Evolutionary conservation across 257 asterid species (phyloP).

Genomic region (Catharanthus roseus): DNA sequence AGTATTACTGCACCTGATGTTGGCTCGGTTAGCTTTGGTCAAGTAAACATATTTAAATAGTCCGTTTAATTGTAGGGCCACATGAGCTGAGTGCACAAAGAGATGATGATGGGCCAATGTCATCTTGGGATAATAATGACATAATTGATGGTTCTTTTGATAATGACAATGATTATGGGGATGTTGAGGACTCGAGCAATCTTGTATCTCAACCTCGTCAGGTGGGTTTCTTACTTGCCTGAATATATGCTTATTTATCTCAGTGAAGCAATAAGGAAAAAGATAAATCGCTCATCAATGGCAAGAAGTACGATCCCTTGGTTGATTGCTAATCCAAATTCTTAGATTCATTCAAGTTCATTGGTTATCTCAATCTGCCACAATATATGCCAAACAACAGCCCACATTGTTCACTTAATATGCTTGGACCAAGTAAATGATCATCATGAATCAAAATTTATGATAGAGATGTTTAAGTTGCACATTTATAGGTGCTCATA

Average conservation of each 20-base stretch:
- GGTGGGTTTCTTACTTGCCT: conserved; percentile 36
- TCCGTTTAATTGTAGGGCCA: conserved; percentile 23
- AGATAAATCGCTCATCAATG: neutral
- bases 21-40: neutral
- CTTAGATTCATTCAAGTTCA: too few relatives aligned
- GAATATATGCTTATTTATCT: neutral
- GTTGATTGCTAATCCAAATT: neutral
- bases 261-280: neutral
- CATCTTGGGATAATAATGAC: conserved; percentile 69
- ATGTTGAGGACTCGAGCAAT: conserved; percentile 48
- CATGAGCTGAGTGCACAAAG: conserved; percentile 47
- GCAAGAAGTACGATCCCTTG: neutral
- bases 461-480: neutral
- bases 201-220: conserved; percentile 97
- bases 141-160: conserved; percentile 52
- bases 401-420: neutral
- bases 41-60: neutral
- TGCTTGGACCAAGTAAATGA: neutral
- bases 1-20: neutral
- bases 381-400: neutral
- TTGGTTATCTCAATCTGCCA: neutral
- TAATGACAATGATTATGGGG: conserved; percentile 52
- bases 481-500: neutral
- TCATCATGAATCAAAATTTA: neutral
- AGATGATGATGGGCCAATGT: conserved; percentile 49